phyloP scores from a whole-genome alignment of 805 yeast genomes.

The Peterozyma toletana region DNA sequence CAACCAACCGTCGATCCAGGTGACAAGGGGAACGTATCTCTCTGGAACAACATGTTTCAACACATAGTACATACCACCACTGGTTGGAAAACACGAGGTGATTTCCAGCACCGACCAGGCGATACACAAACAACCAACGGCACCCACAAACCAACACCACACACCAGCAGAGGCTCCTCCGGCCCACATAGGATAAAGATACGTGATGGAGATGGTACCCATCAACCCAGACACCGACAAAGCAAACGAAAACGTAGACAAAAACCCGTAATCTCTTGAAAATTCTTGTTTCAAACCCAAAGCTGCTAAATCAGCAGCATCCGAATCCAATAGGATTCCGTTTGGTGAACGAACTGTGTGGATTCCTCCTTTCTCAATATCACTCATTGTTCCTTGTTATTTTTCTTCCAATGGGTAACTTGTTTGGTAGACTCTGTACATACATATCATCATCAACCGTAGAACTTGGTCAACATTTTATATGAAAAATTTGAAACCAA shows the following conservation, averaged over 20 bases:
- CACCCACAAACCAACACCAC: slow-evolving; percentile 58
- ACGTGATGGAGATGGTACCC: slow-evolving; percentile 55
- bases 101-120: slow-evolving; percentile 45
- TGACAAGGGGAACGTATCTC: slow-evolving; percentile 39
- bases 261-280: slow-evolving; percentile 46
- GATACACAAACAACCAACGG: slow-evolving; percentile 44
- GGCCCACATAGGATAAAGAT: slow-evolving; percentile 35
- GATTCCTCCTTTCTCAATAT: too few relatives aligned
- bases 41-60: slow-evolving; percentile 42
- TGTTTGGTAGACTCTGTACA: too few relatives aligned
- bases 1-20: slow-evolving; percentile 49
- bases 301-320: slow-evolving; percentile 25
- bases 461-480: too few relatives aligned
- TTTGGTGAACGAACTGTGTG: too few relatives aligned
- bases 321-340: slow-evolving; percentile 13
- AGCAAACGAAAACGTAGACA: slow-evolving; percentile 60
- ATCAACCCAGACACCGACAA: slow-evolving; percentile 58
- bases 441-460: too few relatives aligned
- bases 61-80: slow-evolving; percentile 45
- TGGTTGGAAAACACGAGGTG: slow-evolving; percentile 45
- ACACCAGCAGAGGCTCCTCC: slow-evolving; percentile 62
- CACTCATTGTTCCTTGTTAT: too few relatives aligned
- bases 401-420: too few relatives aligned
- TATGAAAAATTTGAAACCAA: too few relatives aligned
- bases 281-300: slow-evolving; percentile 61